Evolutionary conservation across 1,284 basidiomycete species (phyloP), one percentile per base, ranked within the genome.

Genomic region (Leccinum insigne): DNA sequence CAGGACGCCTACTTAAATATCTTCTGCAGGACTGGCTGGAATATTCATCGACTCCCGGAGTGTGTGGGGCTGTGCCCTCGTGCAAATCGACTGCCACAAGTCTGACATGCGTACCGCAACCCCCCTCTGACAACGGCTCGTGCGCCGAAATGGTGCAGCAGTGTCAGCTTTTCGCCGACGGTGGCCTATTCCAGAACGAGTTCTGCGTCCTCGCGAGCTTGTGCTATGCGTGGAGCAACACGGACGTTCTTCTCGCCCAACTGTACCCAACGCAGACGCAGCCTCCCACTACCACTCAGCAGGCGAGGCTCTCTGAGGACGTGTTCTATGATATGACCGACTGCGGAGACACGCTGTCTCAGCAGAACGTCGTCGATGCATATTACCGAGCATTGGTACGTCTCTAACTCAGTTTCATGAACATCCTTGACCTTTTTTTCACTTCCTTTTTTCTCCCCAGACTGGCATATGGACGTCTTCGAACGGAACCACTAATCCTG

Each of bases 161-260:
- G 16, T 71, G 70, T 47, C 35, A 56, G 40, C 57, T 67, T 18
- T 71, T 66, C 66, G 72, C 66, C 5, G 60, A 63, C 5, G 14
- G 49, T 16, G 72, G 70, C 11, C 67, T 71, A 7, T 74, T 72
- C 71, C 71, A 73, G 58, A 74, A 74, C 60, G 65, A 68, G 32
- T 66, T 40, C 23, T 74, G 70, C 29, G 70, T 72, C 5, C 71
- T 72, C 16, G 72, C 71, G 4, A 72, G 72, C 35, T 68, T 74
- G 58, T 72, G 71, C 58, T 72, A 73, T 16, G 71, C 70, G 4
- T 70, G 70, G 71, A 72, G 67, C 54, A 64, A 61, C 60, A 73
- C 70, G 2, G 64, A 71, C 14, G 66, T 72, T n/a, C 66, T 71
- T 10, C 58, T 73, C 23, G 9, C 32, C 21, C 5, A 70, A 3